These are phyloP conservation scores for Dipteronia dyeriana DNA, from an alignment of 345 rosid species.

Conservation along the genomic window DNA sequence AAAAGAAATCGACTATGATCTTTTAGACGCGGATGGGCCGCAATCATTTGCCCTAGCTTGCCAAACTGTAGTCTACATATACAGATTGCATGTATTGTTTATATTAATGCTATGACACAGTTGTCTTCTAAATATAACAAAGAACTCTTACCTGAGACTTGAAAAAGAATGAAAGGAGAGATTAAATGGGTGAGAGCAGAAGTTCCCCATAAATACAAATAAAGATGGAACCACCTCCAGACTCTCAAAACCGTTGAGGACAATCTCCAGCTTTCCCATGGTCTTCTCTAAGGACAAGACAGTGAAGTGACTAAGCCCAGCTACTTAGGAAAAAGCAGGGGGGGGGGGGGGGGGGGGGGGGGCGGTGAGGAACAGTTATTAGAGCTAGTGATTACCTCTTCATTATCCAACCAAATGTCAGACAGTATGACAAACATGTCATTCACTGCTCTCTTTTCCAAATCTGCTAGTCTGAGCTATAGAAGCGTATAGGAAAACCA, in stretches of 20 bases:
- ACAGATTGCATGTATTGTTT: conserved; percentile 7
- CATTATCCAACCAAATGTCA: conserved; percentile 87
- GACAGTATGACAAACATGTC: conserved; percentile 91
- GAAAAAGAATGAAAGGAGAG: conserved; percentile 74
- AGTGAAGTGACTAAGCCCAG: conserved; percentile 36
- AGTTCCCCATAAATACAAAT: conserved; percentile 95
- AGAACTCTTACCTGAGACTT: conserved; percentile 62
- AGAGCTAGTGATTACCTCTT: conserved; percentile 57
- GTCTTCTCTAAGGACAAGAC: conserved; percentile 65
- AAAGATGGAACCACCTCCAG: conserved; percentile 85
- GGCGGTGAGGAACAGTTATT: not conserved
- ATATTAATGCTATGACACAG: not conserved
- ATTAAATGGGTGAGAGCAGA: conserved; percentile 81
- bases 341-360: not conserved
- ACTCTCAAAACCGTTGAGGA: conserved; percentile 77
- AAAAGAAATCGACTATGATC: conserved; percentile 80
- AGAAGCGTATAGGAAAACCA: conserved; percentile 34
- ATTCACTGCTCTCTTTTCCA: conserved; percentile 68
- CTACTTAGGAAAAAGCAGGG: conserved; percentile 13
- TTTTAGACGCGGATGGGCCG: conserved; percentile 69
- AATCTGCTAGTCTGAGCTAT: conserved; percentile 64
- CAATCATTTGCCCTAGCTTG: conserved; percentile 80
- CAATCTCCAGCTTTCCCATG: conserved; percentile 70
- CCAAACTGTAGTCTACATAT: conserved; percentile 64
- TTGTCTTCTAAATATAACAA: not conserved